Evolutionary conservation across 2,329 filamentous ascomycete genomes (phyloP), one percentile per base, ranked within the genome.

Genomic region (Xylariomycetidae sp.): DNA sequence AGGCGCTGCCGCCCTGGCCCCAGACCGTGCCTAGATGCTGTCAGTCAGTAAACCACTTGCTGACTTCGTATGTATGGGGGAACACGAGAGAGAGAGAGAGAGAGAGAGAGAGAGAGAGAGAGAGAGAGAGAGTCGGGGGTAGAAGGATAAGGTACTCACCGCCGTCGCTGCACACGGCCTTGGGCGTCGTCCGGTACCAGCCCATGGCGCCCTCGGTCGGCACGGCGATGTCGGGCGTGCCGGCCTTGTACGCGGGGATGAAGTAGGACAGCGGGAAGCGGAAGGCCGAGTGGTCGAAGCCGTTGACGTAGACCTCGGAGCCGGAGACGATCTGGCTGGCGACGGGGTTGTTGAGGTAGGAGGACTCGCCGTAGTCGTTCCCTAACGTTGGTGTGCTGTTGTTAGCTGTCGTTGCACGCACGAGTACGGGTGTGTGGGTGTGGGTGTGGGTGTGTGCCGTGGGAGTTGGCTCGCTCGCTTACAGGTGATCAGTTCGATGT

Each of bases 361-460:
- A 72, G 2, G 72, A 69, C 49, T 79, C 74, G 20, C 74, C 74
- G 39, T 65, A 78, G 47, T 79, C 74, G 43, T 77, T 77, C 72
- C 61, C 59, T 61, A 30, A 23, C 28, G 29, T 46, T 33, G 49
- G 33, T n/a, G n/a, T n/a, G n/a, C n/a, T n/a, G n/a, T n/a, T n/a
- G n/a, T n/a, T n/a, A n/a, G n/a, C n/a, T n/a, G n/a, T n/a, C n/a
- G n/a, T n/a, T n/a, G n/a, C n/a, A n/a, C n/a, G n/a, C n/a, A n/a
- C n/a, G n/a, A n/a, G n/a, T n/a, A n/a, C n/a, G n/a, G n/a, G n/a
- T n/a, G n/a, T n/a, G n/a, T n/a, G n/a, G n/a, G n/a, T n/a, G n/a
- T n/a, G n/a, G n/a, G n/a, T n/a, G n/a, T n/a, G n/a, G n/a, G n/a
- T n/a, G n/a, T n/a, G n/a, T n/a, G n/a, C n/a, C n/a, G n/a, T n/a